These are phyloP conservation scores for Knufia petricola DNA, from an alignment of 2,329 filamentous ascomycete genomes.

Conservation along the genomic window DNA sequence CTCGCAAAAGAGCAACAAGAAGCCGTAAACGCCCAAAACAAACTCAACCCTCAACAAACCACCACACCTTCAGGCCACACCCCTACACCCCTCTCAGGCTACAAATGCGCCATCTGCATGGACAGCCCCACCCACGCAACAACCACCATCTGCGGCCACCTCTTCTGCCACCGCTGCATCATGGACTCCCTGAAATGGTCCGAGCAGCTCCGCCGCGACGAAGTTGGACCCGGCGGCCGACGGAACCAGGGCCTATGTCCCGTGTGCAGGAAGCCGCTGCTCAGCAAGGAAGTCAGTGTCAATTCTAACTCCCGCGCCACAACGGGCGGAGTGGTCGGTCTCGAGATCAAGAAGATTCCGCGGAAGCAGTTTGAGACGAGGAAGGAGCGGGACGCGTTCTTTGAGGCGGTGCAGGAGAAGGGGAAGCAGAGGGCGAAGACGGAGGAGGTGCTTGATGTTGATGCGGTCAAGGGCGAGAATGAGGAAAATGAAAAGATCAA, in stretches of 20 bases:
- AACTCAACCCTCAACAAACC: conserved; percentile 18
- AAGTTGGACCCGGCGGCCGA: conserved; percentile 24
- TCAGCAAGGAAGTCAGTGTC: conserved; percentile 29
- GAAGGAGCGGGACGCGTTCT: conserved; percentile 1
- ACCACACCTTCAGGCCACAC: not conserved
- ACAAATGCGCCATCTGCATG: conserved; percentile 56
- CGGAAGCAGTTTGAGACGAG: conserved; percentile 1
- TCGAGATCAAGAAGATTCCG: conserved; percentile 19
- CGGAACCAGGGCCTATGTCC: conserved; percentile 33
- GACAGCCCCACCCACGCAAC: conserved; percentile 51
- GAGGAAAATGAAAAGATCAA: conserved; percentile 7
- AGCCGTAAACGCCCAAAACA: conserved; percentile 39
- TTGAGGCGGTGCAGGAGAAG: conserved; percentile 15
- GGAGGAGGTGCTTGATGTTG: conserved; percentile 3
- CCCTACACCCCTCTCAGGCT: conserved; percentile 35
- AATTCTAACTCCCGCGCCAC: conserved; percentile 8
- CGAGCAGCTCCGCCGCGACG: conserved; percentile 38
- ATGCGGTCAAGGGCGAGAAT: conserved; percentile 8
- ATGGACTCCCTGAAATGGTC: conserved; percentile 48
- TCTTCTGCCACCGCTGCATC: conserved; percentile 56
- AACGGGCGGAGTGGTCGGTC: conserved; percentile 14
- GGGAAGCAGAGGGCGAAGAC: conserved; percentile 13
- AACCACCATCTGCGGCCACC: conserved; percentile 51
- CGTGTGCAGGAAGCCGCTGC: conserved; percentile 35
- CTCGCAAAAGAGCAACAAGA: conserved; percentile 46